phyloP scores from a whole-genome alignment of 164 flowering plant species.

The Tetrastigma voinierianum region DNA sequence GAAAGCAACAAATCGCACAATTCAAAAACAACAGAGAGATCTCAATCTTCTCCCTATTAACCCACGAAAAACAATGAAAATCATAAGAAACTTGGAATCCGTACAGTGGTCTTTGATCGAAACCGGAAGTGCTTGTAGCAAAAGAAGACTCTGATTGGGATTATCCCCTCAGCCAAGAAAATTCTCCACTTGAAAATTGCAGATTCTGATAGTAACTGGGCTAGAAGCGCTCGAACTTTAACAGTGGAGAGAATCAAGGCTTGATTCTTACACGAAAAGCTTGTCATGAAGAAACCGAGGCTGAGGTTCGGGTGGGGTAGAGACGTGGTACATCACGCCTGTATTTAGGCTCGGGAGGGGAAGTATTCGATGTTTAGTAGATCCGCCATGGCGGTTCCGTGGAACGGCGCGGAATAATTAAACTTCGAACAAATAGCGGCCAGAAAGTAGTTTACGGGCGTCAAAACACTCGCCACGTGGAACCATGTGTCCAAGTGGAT shows the following conservation, averaged over 20 bases:
- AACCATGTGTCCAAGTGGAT: neutral
- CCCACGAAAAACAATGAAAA: too few species aligned
- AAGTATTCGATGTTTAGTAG: neutral
- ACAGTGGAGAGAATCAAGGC: neutral
- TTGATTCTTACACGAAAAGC: neutral
- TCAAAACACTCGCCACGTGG: neutral
- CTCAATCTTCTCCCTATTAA: neutral
- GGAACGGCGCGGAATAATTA: neutral
- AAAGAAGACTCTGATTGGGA: too few species aligned
- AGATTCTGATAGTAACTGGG: constrained; percentile 15
- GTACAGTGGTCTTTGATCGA: neutral
- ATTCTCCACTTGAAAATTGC: neutral
- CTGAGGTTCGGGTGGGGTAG: neutral
- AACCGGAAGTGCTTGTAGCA: neutral
- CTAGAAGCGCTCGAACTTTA: constrained; percentile 13
- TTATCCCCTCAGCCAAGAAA: neutral
- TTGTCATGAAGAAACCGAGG: neutral
- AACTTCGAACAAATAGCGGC: neutral
- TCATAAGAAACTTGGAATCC: neutral
- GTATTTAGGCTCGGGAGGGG: neutral
- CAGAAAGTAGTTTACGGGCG: neutral
- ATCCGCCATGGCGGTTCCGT: neutral
- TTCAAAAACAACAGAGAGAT: neutral
- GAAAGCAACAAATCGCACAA: neutral
- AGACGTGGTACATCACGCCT: too few species aligned